These are phyloP conservation scores for Populus alba DNA, from an alignment of 345 rosid species.

Conservation along the genomic window DNA sequence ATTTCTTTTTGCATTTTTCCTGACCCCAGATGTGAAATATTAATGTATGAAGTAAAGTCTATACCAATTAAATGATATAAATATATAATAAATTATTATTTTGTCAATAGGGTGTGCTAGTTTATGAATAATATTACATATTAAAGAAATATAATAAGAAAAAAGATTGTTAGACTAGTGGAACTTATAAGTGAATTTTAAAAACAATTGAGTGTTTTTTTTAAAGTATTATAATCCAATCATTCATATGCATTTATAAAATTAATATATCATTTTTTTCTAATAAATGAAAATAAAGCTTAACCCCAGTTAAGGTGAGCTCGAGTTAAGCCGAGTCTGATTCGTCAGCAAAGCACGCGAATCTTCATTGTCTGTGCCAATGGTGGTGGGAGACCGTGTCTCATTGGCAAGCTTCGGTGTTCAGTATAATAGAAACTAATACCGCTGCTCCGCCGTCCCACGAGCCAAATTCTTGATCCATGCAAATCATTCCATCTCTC, in stretches of 20 bases:
- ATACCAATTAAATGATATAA: background rate
- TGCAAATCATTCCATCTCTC: background rate
- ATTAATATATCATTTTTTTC: background rate
- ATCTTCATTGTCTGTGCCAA: background rate
- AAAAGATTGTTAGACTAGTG: too few species aligned
- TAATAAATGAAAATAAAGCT: background rate
- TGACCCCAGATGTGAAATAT: background rate
- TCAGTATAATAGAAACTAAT: background rate
- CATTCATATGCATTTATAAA: too few species aligned
- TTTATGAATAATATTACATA: too few species aligned
- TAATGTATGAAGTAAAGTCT: background rate
- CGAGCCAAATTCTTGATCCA: background rate
- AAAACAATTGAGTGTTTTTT: too few species aligned
- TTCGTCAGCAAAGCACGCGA: background rate
- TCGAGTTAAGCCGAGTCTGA: background rate
- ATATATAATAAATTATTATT: too few species aligned
- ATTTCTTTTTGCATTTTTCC: too few species aligned
- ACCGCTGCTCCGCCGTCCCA: constrained; percentile 13
- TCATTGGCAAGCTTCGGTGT: background rate
- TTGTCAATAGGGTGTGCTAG: too few species aligned
- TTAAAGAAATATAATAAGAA: too few species aligned
- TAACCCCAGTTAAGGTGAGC: background rate
- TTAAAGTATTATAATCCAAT: too few species aligned
- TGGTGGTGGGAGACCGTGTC: background rate
- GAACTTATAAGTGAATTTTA: too few species aligned